Base-by-base conservation (phyloP, 371 early-diverging fungal species). In the Actinomucor elegans region DNA sequence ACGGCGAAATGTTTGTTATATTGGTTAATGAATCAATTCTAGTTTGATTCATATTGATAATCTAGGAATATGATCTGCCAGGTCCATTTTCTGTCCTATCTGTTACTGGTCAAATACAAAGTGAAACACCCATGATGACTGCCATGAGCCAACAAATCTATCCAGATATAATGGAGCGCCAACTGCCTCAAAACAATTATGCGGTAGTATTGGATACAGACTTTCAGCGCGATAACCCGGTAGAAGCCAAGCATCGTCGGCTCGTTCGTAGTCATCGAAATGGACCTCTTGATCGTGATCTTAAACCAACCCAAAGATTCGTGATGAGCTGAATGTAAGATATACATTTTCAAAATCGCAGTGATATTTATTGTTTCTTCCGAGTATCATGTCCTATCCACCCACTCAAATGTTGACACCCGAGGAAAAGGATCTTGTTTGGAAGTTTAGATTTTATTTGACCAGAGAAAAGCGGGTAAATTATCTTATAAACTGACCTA, bases 391-490 rank as follows among this genome's bases (percentile, higher is more conserved):
- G 66, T 70, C 87, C 51, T 95, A 95, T 61, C 93, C 97, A n/a
- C 96, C 94, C 4, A 91, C 94, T 2, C 81, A 90, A 49, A 66
- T 67, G 14, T 69, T 98, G 23, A 88, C 87, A 0, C 78, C 84
- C 6, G 90, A 92, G 43, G 96, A 96, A 60, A 94, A 94, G 61
- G 94, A 98, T 60, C 60, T 94, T 31, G 76, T 97, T 23, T 98
- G 99, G 99, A 96, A 95, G 66, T 98, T 94, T 65, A 78, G 99
- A 48, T 96, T 91, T 55, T 95, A 94, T 59, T 73, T 98, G 36
- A 90, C 93, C 7, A 73, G 92, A 21, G 94, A 96, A 71, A 94
- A 92, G 51, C 81, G 89, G 46, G 93, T 85, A 78, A 47, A 41
- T 10, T 21, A 41, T 41, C 10, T 10, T 3, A 36, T 41, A 6